These are phyloP conservation scores for Neocatenulostroma microsporum DNA, from an alignment of 2,329 filamentous ascomycete genomes.

Conservation along the genomic window DNA sequence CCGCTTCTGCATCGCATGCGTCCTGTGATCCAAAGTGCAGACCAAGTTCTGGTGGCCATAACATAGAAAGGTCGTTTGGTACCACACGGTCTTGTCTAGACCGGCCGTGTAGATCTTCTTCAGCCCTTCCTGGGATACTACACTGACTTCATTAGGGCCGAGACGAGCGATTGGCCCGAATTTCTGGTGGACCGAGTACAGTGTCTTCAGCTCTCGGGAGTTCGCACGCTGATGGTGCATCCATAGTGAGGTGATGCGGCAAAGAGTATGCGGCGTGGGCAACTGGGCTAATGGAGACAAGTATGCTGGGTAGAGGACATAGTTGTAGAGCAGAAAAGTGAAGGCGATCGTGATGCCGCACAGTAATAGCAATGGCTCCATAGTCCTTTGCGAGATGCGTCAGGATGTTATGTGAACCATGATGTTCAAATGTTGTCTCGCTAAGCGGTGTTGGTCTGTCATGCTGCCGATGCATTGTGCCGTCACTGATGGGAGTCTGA, in stretches of 20 bases:
- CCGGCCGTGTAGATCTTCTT: constrained; percentile 59
- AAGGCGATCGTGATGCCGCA: not conserved
- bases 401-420: too few species aligned
- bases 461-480: too few species aligned
- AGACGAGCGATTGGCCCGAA: constrained; percentile 55
- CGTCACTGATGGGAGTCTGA: too few species aligned
- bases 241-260: constrained; percentile 54
- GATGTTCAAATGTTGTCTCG: too few species aligned
- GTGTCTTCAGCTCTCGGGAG: constrained; percentile 55
- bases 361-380: too few species aligned
- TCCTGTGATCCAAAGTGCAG: constrained; percentile 51
- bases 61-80: constrained; percentile 58
- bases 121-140: constrained; percentile 56
- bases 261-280: constrained; percentile 60
- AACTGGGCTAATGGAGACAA: constrained; percentile 57
- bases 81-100: constrained; percentile 65
- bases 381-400: too few species aligned
- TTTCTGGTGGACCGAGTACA: constrained; percentile 50
- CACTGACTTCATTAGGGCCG: constrained; percentile 56
- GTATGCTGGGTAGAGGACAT: constrained; percentile 25
- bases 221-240: constrained; percentile 55
- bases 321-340: not conserved
- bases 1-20: constrained; percentile 61
- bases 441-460: too few species aligned
- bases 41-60: constrained; percentile 60